Evolutionary conservation across 805 yeast species (phyloP).

Genomic region (Ogataea trehalophila): DNA sequence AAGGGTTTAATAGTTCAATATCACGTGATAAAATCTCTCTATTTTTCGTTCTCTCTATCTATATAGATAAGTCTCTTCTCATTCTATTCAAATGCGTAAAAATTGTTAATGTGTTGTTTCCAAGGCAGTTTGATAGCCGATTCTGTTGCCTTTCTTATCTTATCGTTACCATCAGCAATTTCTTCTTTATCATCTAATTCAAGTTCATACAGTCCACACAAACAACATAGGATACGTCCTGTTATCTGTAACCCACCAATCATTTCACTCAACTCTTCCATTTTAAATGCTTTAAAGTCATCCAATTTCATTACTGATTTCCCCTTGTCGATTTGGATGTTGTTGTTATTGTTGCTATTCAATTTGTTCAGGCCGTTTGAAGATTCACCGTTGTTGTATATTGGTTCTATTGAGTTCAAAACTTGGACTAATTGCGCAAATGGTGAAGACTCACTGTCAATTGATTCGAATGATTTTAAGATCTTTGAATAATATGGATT

Average conservation of each 20-base stretch:
- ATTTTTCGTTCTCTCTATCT: too few species aligned
- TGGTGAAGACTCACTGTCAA: background rate
- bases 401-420: conserved; percentile 10
- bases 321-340: background rate
- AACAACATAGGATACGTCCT: conserved; percentile 31
- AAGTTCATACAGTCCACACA: conserved; percentile 31
- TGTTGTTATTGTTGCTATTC: too few species aligned
- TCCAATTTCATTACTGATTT: background rate
- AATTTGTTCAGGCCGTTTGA: too few species aligned
- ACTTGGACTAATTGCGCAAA: conserved; percentile 4
- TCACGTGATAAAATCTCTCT: too few species aligned
- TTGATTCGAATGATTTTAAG: background rate
- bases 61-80: too few species aligned
- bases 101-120: conserved; percentile 23
- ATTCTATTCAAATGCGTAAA: conserved; percentile 33
- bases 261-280: conserved; percentile 22
- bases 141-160: conserved; percentile 7
- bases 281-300: background rate
- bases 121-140: conserved; percentile 18
- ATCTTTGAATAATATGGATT: background rate
- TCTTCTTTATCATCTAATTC: background rate
- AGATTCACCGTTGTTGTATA: conserved; percentile 7
- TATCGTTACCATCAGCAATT: background rate
- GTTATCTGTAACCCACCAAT: conserved; percentile 28
- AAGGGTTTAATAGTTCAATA: background rate